A percentile compares a stretch with the other conserved stretches of the same genome.
Conservation (phyloP, 352 stramenopile species). For the Pythium sukuiense region DNA sequence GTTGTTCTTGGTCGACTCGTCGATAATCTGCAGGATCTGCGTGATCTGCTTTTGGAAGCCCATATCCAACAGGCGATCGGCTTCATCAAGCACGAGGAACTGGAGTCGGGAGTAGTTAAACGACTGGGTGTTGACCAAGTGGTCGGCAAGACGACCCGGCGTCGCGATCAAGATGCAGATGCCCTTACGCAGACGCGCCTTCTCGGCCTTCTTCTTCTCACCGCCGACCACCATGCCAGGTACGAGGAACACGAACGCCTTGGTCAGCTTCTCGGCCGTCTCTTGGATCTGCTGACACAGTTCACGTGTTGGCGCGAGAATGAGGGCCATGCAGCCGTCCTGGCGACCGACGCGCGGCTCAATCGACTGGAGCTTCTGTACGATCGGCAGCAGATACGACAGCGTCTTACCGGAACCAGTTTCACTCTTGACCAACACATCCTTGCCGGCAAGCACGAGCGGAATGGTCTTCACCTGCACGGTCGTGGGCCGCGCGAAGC, state of each 20-base stretch:
- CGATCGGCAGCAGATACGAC: constrained; percentile 94
- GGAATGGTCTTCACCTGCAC: constrained; percentile 86
- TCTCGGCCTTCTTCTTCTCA: constrained; percentile 91
- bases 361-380: constrained; percentile 85
- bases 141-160: constrained; percentile 95
- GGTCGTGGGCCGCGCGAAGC: constrained; percentile 70
- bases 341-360: constrained; percentile 71
- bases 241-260: constrained; percentile 90
- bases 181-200: constrained; percentile 83
- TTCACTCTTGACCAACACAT: constrained; percentile 95
- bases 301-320: constrained; percentile 95
- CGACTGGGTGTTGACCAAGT: constrained; percentile 93
- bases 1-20: constrained; percentile 64
- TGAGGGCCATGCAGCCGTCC: constrained; percentile 89
- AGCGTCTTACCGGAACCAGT: constrained; percentile 97
- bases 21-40: constrained; percentile 95
- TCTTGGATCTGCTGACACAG: constrained; percentile 96
- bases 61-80: constrained; percentile 99
- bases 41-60: constrained; percentile 99
- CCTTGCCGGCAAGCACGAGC: constrained; percentile 59
- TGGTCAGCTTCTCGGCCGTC: constrained; percentile 93
- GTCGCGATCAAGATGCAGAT: constrained; percentile 98
- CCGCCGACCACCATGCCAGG: constrained; percentile 93
- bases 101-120: constrained; percentile 90
- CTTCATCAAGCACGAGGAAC: constrained; percentile 98